Evolutionary conservation across 2,329 filamentous ascomycete species (phyloP), one percentile per base, ranked within the genome.

Genomic region (Raffaelea deltoideospora): DNA sequence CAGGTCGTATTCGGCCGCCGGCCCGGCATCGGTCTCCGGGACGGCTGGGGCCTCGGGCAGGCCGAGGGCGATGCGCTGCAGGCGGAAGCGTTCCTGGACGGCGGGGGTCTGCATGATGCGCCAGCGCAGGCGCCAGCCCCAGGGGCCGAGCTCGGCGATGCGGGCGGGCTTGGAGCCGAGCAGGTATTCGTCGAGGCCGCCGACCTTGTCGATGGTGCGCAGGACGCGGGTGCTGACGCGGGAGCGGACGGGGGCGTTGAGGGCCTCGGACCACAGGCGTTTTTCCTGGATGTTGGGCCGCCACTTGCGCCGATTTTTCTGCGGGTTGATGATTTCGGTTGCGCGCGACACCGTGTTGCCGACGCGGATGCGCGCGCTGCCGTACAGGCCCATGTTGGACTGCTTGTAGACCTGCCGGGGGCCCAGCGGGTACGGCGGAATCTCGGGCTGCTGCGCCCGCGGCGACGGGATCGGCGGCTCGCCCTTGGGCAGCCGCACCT

Each of bases 81-180:
- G 54, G 30, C 69, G 67, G 51, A 86, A 82, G 45, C 71, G 64
- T 46, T 69, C 67, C 54, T 76, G 74, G 35, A 92, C 69, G 17
- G 61, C 59, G 1, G 51, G 50, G 5, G 76, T 86, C 61, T 88
- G 83, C 78, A 95, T 85, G 42, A 98, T 65, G 43, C 82, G 72
- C 82, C 86, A 95, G 45, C 90, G 67, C 50, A 98, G 61, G 48
- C 78, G 74, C 90, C 90, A 98, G 7, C 90, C 90, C 45, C 79
- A 79, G 36, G 88, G 76, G 5, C 90, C 90, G 39, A 98, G 65
- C 57, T 94, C 84, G 62, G 78, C 82, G 52, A 96, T 69, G 44
- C 90, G 72, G 29, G 67, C 69, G 14, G 79, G 64, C 60, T 85
- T 90, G 54, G 76, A 71, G 47, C 85, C 86, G 30, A 94, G 65